These are phyloP conservation scores for Chalciporus piperatus DNA, from an alignment of 768 basidiomycete genomes.

Conservation along the genomic window DNA sequence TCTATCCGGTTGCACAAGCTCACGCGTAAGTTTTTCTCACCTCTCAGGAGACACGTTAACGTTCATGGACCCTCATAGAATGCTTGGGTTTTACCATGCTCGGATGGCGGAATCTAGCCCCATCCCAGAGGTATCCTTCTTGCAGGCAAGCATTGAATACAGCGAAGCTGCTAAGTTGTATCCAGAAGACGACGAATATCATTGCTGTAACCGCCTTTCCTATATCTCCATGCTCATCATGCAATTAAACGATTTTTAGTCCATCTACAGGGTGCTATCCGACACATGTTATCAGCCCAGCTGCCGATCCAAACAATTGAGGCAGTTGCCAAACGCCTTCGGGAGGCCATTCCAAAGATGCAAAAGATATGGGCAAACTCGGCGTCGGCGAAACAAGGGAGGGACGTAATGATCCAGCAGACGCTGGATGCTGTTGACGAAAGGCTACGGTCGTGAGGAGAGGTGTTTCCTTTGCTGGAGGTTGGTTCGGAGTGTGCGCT, in stretches of 20 bases:
- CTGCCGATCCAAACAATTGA: neutral
- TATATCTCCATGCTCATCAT: neutral
- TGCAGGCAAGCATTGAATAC: slow-evolving; percentile 7
- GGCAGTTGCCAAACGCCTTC: neutral
- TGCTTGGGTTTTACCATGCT: slow-evolving; percentile 1
- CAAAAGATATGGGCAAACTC: slow-evolving; percentile 8
- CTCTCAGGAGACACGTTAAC: too few relatives aligned
- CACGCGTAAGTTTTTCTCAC: slow-evolving; percentile 11
- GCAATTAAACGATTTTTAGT: neutral
- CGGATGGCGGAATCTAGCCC: neutral
- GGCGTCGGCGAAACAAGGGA: neutral
- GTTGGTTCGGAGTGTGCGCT: too few relatives aligned
- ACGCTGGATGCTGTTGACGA: neutral
- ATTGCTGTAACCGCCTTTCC: slow-evolving; percentile 8
- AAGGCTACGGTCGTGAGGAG: neutral
- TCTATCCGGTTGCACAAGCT: slow-evolving; percentile 12
- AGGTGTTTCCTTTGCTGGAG: too few relatives aligned
- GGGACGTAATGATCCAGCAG: neutral
- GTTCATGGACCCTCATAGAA: neutral
- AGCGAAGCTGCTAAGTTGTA: slow-evolving; percentile 9
- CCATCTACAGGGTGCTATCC: neutral
- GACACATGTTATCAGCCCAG: neutral
- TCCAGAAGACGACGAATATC: slow-evolving; percentile 19
- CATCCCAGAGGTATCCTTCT: neutral
- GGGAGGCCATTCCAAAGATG: slow-evolving; percentile 10